Evolutionary conservation across 176 grass and related monocot species (phyloP), one percentile per base, ranked within the genome.

Genomic region (Triticum dicoccoides): DNA sequence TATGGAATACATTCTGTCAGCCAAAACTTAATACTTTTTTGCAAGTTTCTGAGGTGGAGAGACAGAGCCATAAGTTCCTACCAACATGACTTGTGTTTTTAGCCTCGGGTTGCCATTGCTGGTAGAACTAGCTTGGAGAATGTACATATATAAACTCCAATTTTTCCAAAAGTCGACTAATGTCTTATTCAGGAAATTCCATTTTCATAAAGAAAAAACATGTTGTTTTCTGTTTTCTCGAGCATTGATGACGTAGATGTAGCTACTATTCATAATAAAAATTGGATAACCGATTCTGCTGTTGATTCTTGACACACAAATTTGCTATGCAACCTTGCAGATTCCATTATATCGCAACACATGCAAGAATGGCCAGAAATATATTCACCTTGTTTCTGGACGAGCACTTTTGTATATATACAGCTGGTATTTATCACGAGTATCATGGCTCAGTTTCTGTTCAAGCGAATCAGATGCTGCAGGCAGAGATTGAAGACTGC

Each of bases 351-450:
- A 77, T 78, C 90, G 65, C 76, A 78, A 66, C 47, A 49, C 86
- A 64, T 82, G 85, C 78, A 80, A 94, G 89, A 91, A 92, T 96
- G 97, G 97, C 61, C 59, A 76, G 76, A 91, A 41, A 82, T 94
- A 58, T 79, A 42, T 30, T 90, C 92, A 68, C 79, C 89, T 87
- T 99, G 94, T 82, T 91, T 90, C 72, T 99, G 94, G 94, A 91
- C 51, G 47, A 58, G 35, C 18, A 18, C 78, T 58, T 91, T 91
- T 83, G 70, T 80, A 71, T 64, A 92, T 65, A 77, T 88, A 67
- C 86, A 99, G 24, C 39, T 94, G 61, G 49, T 92, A 56, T 96
- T 96, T 66, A 87, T 96, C 23, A 70, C 42, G 7, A 93, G 76
- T 23, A 77, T 94, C 47, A 65, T 83, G 21, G 67, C 61, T 63